phyloP scores from a whole-genome alignment of 1,284 basidiomycete genomes.

The Phaffia rhodozyma region DNA sequence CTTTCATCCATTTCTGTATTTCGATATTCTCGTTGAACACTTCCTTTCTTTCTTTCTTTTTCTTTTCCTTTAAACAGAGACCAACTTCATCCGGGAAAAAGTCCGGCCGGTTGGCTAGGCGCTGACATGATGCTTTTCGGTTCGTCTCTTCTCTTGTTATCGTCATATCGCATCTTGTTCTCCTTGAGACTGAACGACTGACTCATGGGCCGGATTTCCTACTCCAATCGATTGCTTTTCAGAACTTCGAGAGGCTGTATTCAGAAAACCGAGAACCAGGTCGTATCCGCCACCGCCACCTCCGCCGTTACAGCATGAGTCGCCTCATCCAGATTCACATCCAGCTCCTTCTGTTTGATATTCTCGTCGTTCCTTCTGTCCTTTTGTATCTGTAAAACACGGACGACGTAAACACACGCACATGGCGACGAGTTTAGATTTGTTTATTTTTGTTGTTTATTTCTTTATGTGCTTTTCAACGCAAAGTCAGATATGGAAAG shows the following conservation, averaged over 20 bases:
- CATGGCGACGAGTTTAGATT: not conserved
- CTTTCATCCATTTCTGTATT: not conserved
- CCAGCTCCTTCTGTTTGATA: not conserved
- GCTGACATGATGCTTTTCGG: slow-evolving; percentile 12
- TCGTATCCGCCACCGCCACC: too few relatives aligned
- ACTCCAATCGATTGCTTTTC: too few relatives aligned
- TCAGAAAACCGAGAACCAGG: too few relatives aligned
- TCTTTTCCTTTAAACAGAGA: not conserved
- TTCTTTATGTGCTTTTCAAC: not conserved
- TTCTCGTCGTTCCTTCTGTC: not conserved
- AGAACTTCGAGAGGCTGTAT: too few relatives aligned
- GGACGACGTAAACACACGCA: too few relatives aligned
- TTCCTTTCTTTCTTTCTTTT: not conserved
- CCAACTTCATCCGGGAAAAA: slow-evolving; percentile 12
- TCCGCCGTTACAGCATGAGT: too few relatives aligned
- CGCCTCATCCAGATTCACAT: not conserved
- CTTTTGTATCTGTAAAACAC: not conserved
- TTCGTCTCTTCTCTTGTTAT: not conserved
- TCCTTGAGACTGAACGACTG: too few relatives aligned
- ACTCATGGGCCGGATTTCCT: too few relatives aligned
- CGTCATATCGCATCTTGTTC: not conserved
- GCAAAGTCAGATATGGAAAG: not conserved
- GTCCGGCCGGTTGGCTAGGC: slow-evolving; percentile 15
- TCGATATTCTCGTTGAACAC: not conserved
- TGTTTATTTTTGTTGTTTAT: not conserved